Evolutionary conservation across 768 basidiomycete species (phyloP), one percentile per base, ranked within the genome.

Genomic region (Dendrothele bispora): DNA sequence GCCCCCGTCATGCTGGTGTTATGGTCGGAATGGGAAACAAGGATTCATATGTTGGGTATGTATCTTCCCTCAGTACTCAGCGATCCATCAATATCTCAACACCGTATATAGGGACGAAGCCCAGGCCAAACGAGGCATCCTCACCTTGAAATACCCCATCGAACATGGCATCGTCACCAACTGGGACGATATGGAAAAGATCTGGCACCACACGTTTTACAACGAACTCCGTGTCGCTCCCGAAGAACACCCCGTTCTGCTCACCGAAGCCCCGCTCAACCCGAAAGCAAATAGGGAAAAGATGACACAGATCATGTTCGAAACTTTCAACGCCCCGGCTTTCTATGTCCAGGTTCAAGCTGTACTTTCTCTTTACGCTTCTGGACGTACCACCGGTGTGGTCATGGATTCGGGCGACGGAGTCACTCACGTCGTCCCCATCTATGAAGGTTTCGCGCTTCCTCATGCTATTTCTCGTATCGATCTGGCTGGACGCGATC

Each of bases 121-220:
- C 34, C 91, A 93, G 64, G 87, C 91, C 30, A 94, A 97, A 79
- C 88, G 93, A 70, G 93, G 94, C 78, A 91, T 95, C 67, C 78
- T 95, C 54, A 88, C 87, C 38, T 72, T 95, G 60, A 94, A 94
- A 73, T 92, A 95, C 74, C 93, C 91, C 43, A 92, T 92, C 58
- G 89, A 93, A 68, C 91, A 92, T 73, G 90, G 91, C 70, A 88
- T 92, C 63, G 89, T 95, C 67, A 94, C 92, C 69, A 94, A 97
- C 83, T 97, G 94, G 94, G 94, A 95, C 61, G 93, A 95, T 71
- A 95, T 95, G 92, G 94, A 95, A 77, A 94, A 95, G 75, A 95
- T 95, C 67, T 95, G 92, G 92, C 91, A 94, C 68, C 92, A 95
- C 77, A 94, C 93, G 25, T 95, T 95, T 72, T 95, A 86, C 72